Percentiles rank a stretch among this genome's conserved stretches.
Evolutionary conservation across 2,329 filamentous ascomycete genomes (phyloP).

Genomic region (Alternaria alternata): DNA sequence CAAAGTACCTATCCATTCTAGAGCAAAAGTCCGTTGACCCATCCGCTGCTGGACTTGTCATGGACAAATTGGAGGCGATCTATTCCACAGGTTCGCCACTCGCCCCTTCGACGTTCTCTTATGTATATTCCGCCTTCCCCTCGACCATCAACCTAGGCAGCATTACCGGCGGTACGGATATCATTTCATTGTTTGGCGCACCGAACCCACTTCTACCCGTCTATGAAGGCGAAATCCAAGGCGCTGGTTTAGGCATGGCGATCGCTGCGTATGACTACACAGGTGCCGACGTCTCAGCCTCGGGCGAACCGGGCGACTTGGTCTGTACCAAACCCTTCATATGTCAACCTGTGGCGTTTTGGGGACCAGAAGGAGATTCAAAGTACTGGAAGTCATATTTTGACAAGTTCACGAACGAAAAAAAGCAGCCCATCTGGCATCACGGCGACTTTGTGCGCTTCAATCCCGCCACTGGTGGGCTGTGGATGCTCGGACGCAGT

Average conservation of each 20-base stretch:
- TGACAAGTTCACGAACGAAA: constrained; percentile 71
- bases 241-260: constrained; percentile 60
- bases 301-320: constrained; percentile 81
- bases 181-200: constrained; percentile 91
- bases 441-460: constrained; percentile 89
- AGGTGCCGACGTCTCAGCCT: constrained; percentile 64
- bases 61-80: constrained; percentile 74
- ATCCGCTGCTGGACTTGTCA: constrained; percentile 58
- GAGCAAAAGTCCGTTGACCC: constrained; percentile 71
- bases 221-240: constrained; percentile 61
- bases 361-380: constrained; percentile 73
- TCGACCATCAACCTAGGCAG: constrained; percentile 83
- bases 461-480: constrained; percentile 74
- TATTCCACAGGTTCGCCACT: constrained; percentile 94
- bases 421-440: constrained; percentile 73
- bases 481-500: constrained; percentile 90
- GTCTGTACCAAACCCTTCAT: constrained; percentile 89
- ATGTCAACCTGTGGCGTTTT: constrained; percentile 90
- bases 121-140: constrained; percentile 86
- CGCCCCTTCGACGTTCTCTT: constrained; percentile 90
- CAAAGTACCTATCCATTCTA: constrained; percentile 89
- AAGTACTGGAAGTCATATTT: constrained; percentile 90
- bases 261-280: constrained; percentile 61
- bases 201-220: constrained; percentile 68
- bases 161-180: constrained; percentile 96